phyloP scores from a whole-genome alignment of 2,329 filamentous ascomycete species.

The Fusarium tuaranense region DNA sequence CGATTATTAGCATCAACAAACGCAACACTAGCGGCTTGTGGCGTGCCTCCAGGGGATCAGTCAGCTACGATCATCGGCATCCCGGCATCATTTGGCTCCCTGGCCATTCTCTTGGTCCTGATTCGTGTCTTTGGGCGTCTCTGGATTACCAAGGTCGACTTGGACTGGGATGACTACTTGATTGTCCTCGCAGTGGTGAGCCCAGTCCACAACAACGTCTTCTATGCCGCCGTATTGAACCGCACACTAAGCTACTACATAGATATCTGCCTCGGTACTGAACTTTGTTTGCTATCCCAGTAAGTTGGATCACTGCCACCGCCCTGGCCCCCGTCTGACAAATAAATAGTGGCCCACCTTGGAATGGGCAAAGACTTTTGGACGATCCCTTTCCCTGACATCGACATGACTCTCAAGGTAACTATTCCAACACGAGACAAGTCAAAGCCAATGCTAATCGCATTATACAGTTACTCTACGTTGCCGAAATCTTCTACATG shows the following conservation, averaged over 20 bases:
- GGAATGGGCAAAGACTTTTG: constrained; percentile 19
- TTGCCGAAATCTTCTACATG: constrained; percentile 23
- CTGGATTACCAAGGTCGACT: constrained; percentile 10
- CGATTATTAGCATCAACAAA: neutral
- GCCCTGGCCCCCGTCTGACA: neutral
- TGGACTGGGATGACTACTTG: constrained; percentile 20
- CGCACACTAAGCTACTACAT: neutral
- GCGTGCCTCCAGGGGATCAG: neutral
- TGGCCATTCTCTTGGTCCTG: neutral
- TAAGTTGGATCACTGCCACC: neutral
- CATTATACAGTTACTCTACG: constrained; percentile 1
- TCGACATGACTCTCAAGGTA: constrained; percentile 12
- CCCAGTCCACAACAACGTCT: no score
- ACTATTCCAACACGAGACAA: neutral
- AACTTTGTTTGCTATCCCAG: neutral
- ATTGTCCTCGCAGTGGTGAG: constrained; percentile 11
- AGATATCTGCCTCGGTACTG: neutral
- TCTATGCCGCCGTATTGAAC: neutral
- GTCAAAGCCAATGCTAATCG: neutral
- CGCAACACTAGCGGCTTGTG: neutral
- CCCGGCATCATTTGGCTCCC: neutral
- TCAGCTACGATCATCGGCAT: neutral
- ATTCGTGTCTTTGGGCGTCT: constrained; percentile 8
- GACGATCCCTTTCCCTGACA: constrained; percentile 12
- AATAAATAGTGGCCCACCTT: neutral